These are phyloP conservation scores for Fusarium chuoi DNA, from an alignment of 2,329 filamentous ascomycete species.

Conservation along the genomic window DNA sequence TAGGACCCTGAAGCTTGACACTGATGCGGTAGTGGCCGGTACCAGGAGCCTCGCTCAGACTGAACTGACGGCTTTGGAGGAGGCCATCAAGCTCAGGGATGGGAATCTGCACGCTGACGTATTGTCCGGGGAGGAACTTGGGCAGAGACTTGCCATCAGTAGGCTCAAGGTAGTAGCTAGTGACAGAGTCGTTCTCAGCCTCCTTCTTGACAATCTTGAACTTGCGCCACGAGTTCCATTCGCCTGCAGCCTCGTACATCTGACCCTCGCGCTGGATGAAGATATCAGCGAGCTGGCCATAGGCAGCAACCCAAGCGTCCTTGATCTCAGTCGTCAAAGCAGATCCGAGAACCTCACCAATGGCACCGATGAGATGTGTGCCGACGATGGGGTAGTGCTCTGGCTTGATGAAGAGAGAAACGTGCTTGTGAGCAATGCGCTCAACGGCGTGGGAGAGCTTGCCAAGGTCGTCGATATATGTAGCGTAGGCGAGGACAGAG, in stretches of 20 bases:
- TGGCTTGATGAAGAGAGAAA: constrained; percentile 73
- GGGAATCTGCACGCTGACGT: constrained; percentile 72
- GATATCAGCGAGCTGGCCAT: constrained; percentile 75
- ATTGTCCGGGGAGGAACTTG: constrained; percentile 75
- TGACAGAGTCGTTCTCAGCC: constrained; percentile 68
- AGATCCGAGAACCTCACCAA: constrained; percentile 73
- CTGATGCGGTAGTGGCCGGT: constrained; percentile 75
- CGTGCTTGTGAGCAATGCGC: constrained; percentile 81
- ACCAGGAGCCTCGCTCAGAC: constrained; percentile 69
- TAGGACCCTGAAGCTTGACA: constrained; percentile 72
- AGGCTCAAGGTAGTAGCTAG: constrained; percentile 76
- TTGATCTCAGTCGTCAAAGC: constrained; percentile 73
- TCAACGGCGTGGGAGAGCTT: constrained; percentile 67
- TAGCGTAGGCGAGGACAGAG: constrained; percentile 77
- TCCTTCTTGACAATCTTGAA: constrained; percentile 70
- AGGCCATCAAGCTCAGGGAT: constrained; percentile 69
- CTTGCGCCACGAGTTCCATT: constrained; percentile 61
- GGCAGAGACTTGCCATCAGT: constrained; percentile 66
- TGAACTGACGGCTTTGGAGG: constrained; percentile 79
- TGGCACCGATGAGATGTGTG: constrained; percentile 72
- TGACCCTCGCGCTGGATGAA: constrained; percentile 73
- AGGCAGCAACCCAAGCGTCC: constrained; percentile 78
- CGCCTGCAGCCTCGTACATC: constrained; percentile 64
- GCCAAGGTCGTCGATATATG: constrained; percentile 75
- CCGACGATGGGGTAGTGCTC: constrained; percentile 79